Evolutionary conservation across 2,329 filamentous ascomycete species (phyloP).

Genomic region (Colletotrichum euphorbiae): DNA sequence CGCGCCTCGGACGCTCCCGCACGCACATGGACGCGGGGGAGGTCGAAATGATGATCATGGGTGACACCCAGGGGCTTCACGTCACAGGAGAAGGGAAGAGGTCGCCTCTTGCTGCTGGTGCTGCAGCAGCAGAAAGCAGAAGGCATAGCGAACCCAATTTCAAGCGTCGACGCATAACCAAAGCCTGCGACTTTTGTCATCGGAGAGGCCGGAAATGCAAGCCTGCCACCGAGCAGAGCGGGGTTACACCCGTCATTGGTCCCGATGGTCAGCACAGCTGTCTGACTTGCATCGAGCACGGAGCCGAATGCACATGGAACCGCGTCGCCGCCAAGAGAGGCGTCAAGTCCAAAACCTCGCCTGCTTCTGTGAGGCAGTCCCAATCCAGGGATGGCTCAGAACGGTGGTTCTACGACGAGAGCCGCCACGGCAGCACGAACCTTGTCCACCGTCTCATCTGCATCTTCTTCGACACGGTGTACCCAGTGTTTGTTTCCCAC

Average conservation of each 20-base stretch:
- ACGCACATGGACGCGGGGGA: slow-evolving; percentile 13
- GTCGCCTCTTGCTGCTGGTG: too few species aligned
- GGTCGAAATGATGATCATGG: slow-evolving; percentile 13
- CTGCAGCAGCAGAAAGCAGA: neutral
- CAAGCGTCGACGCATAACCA: slow-evolving; percentile 40
- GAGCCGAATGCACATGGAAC: slow-evolving; percentile 39
- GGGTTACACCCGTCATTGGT: neutral
- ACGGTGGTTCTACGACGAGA: slow-evolving; percentile 38
- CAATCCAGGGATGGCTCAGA: slow-evolving; percentile 20
- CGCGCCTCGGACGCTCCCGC: slow-evolving; percentile 20
- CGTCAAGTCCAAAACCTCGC: slow-evolving; percentile 40
- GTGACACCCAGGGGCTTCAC: slow-evolving; percentile 6
- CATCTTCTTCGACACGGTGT: slow-evolving; percentile 41
- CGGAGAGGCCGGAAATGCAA: slow-evolving; percentile 41
- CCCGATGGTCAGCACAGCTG: slow-evolving; percentile 28
- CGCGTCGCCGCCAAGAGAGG: slow-evolving; percentile 39
- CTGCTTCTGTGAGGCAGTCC: slow-evolving; percentile 11
- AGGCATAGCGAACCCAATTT: slow-evolving; percentile 31
- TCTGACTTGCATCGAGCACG: slow-evolving; percentile 41
- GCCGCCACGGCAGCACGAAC: slow-evolving; percentile 32
- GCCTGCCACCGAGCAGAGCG: slow-evolving; percentile 28
- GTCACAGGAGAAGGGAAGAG: slow-evolving; percentile 2
- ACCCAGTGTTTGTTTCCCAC: slow-evolving; percentile 37
- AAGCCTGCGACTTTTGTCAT: slow-evolving; percentile 41
- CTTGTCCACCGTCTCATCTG: slow-evolving; percentile 34